Evolutionary conservation across 108 stramenopile genomes (phyloP).

Genomic region (Licmophora abbreviata): DNA sequence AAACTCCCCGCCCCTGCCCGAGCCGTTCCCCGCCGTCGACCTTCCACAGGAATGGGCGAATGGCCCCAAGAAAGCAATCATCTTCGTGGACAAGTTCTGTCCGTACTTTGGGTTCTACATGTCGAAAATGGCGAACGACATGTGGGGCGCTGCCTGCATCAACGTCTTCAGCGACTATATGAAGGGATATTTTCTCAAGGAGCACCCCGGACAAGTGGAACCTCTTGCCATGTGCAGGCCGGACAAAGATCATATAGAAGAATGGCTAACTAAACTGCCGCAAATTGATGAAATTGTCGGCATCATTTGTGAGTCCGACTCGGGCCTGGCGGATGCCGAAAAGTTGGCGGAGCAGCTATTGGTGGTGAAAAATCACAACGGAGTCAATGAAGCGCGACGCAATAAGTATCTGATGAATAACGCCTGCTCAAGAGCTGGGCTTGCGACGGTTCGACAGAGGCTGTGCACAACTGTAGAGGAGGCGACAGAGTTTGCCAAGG

Average conservation of each 20-base stretch:
- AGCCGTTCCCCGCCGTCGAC: neutral
- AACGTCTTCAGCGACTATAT: slow-evolving; percentile 59
- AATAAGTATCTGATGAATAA: slow-evolving; percentile 78
- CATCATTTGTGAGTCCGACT: slow-evolving; percentile 72
- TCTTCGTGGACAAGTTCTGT: slow-evolving; percentile 78
- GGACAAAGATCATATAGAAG: slow-evolving; percentile 21
- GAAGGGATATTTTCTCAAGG: slow-evolving; percentile 38
- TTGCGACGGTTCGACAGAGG: slow-evolving; percentile 68
- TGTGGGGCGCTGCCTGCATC: slow-evolving; percentile 52
- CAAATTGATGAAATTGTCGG: slow-evolving; percentile 52
- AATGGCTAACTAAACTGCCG: slow-evolving; percentile 30
- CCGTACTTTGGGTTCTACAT: slow-evolving; percentile 70
- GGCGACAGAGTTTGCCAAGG: slow-evolving; percentile 57
- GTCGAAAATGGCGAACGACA: slow-evolving; percentile 31
- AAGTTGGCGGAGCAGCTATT: slow-evolving; percentile 40
- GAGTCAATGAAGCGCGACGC: slow-evolving; percentile 55
- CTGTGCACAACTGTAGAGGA: slow-evolving; percentile 55
- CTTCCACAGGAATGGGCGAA: neutral
- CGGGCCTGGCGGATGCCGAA: slow-evolving; percentile 75
- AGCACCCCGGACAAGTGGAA: slow-evolving; percentile 18
- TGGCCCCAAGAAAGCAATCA: slow-evolving; percentile 11
- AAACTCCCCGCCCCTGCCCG: too few relatives aligned
- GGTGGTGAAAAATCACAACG: slow-evolving; percentile 43
- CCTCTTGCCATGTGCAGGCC: slow-evolving; percentile 39
- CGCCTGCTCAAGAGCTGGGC: slow-evolving; percentile 21